These are phyloP conservation scores for Rhizopus stolonifer DNA, from an alignment of 371 early-diverging fungal species.

Conservation along the genomic window DNA sequence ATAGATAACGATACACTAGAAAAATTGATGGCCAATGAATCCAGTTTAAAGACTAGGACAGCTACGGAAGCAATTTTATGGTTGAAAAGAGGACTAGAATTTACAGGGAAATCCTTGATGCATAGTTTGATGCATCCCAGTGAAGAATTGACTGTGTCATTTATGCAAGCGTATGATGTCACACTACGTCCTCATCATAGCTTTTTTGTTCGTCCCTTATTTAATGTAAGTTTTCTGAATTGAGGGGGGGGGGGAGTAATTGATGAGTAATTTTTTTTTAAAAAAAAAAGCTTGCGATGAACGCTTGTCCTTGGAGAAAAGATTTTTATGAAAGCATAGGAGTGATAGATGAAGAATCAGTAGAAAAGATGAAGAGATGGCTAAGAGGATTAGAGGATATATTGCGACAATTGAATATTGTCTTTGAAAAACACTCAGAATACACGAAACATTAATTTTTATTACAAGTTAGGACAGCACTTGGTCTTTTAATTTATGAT, in stretches of 20 bases:
- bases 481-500: slow-evolving; percentile 54
- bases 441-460: slow-evolving; percentile 23
- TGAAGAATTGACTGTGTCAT: slow-evolving; percentile 83
- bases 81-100: slow-evolving; percentile 89
- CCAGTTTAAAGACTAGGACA: slow-evolving; percentile 68
- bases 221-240: slow-evolving; percentile 71
- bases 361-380: slow-evolving; percentile 66
- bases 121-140: slow-evolving; percentile 64
- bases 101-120: slow-evolving; percentile 78
- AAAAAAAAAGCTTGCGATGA: slow-evolving; percentile 96
- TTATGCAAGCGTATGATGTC: slow-evolving; percentile 78
- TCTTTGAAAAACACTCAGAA: slow-evolving; percentile 37
- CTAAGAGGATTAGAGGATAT: slow-evolving; percentile 68
- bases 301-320: slow-evolving; percentile 86
- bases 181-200: slow-evolving; percentile 82
- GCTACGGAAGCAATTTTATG: slow-evolving; percentile 93
- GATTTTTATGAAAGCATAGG: slow-evolving; percentile 88
- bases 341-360: slow-evolving; percentile 54
- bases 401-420: slow-evolving; percentile 37
- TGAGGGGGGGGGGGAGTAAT: no score
- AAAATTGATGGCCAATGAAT: slow-evolving; percentile 74
- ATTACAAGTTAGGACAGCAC: slow-evolving; percentile 12
- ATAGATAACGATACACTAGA: slow-evolving; percentile 76
- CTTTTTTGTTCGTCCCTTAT: slow-evolving; percentile 81
- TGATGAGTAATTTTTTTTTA: no score